Percentiles rank a stretch among this genome's conserved stretches.
phyloP scores from a whole-genome alignment of 2,329 filamentous ascomycete genomes.

The Ambrosiella cleistominuta region DNA sequence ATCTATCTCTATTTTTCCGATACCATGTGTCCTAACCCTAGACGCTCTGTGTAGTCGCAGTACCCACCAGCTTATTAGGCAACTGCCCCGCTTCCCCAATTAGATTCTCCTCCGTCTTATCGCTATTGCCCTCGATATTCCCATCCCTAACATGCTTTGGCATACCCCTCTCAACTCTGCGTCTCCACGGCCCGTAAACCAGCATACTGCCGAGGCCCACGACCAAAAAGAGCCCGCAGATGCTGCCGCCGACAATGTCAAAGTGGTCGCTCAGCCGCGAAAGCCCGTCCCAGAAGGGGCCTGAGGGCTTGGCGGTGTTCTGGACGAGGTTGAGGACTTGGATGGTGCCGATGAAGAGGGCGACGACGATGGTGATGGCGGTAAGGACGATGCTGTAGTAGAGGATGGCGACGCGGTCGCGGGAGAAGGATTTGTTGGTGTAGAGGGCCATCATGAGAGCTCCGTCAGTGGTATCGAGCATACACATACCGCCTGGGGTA shows the following conservation, averaged over 20 bases:
- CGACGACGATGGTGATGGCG: slow-evolving; percentile 64
- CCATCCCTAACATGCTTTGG: slow-evolving; percentile 12
- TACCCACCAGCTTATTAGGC: slow-evolving; percentile 1
- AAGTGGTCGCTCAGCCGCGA: slow-evolving; percentile 60
- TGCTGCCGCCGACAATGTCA: slow-evolving; percentile 69
- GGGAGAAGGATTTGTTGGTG: slow-evolving; percentile 57
- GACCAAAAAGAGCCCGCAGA: slow-evolving; percentile 70
- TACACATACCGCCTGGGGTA: slow-evolving; percentile 68
- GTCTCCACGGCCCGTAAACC: slow-evolving; percentile 64
- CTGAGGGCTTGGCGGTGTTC: slow-evolving; percentile 55
- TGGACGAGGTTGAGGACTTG: slow-evolving; percentile 66
- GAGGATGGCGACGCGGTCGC: slow-evolving; percentile 72
- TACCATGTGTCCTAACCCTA: not conserved
- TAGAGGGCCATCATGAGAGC: slow-evolving; percentile 93
- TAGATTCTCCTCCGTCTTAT: slow-evolving; percentile 6
- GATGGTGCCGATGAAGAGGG: slow-evolving; percentile 68
- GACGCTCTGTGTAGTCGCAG: not conserved
- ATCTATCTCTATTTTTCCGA: not conserved
- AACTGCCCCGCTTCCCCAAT: not conserved
- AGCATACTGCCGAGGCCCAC: slow-evolving; percentile 58
- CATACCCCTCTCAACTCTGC: slow-evolving; percentile 23
- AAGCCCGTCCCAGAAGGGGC: slow-evolving; percentile 83
- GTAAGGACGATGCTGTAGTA: slow-evolving; percentile 90
- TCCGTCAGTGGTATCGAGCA: slow-evolving; percentile 82
- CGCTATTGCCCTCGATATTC: not conserved